phyloP scores from a whole-genome alignment of 2,329 filamentous ascomycete genomes.

The Aspergillus luchuensis region DNA sequence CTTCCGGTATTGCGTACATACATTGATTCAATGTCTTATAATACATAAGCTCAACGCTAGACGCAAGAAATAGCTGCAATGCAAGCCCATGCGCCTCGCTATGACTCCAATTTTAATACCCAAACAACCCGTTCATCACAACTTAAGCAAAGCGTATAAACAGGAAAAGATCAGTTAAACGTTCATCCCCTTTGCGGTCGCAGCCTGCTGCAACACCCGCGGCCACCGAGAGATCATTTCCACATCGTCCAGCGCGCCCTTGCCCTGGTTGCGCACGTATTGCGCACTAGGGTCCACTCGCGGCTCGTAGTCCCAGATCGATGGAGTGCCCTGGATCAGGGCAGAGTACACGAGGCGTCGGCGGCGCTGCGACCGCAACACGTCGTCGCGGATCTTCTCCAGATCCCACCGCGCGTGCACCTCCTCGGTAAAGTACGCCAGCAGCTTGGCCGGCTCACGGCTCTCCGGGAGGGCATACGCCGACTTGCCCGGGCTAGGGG shows the following conservation, averaged over 20 bases:
- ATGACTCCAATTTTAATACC: not conserved
- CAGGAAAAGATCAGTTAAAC: not conserved
- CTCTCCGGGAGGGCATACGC: conserved; percentile 35
- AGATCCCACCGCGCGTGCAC: conserved; percentile 79
- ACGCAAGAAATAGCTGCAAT: not conserved
- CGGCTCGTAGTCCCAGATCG: conserved; percentile 85
- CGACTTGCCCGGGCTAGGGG: conserved; percentile 41
- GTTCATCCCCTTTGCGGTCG: conserved; percentile 24
- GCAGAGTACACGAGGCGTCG: conserved; percentile 78
- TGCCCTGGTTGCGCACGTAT: conserved; percentile 69
- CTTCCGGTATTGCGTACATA: not conserved
- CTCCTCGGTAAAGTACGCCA: conserved; percentile 72
- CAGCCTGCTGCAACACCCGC: conserved; percentile 38
- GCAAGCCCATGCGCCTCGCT: conserved; percentile 1
- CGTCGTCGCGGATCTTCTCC: conserved; percentile 70
- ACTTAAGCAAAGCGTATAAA: too few species aligned
- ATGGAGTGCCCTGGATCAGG: conserved; percentile 72
- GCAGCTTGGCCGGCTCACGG: conserved; percentile 45
- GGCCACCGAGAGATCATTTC: conserved; percentile 47
- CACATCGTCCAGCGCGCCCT: conserved; percentile 45
- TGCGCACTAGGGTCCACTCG: conserved; percentile 53
- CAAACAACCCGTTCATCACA: not conserved
- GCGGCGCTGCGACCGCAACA: conserved; percentile 75
- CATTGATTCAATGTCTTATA: not conserved
- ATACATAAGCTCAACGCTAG: not conserved